These are phyloP conservation scores for Candida buenavistaensis DNA, from an alignment of 1,139 yeast genomes.

Conservation along the genomic window DNA sequence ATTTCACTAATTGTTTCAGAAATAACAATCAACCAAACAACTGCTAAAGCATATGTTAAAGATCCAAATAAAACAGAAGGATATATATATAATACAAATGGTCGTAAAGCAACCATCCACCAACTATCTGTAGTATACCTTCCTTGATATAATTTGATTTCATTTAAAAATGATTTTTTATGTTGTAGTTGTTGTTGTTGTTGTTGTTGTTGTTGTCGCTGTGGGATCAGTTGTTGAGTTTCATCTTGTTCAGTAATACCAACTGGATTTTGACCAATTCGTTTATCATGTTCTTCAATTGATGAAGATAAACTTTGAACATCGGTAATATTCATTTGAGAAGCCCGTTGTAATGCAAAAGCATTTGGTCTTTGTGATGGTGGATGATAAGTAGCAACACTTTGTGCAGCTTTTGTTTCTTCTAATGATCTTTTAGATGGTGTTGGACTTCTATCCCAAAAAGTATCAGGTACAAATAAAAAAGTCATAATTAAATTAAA, in stretches of 20 bases:
- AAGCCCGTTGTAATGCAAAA: conserved; percentile 26
- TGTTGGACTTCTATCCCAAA: conserved; percentile 59
- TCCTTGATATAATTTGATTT: conserved; percentile 38
- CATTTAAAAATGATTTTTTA: conserved; percentile 19
- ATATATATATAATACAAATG: conserved; percentile 51
- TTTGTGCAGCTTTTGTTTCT: conserved; percentile 52
- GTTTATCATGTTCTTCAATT: conserved; percentile 11
- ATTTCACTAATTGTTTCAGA: conserved; percentile 57
- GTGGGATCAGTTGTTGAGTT: too few species aligned
- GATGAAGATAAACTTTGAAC: conserved; percentile 23
- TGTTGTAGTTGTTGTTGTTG: conserved; percentile 5
- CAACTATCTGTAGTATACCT: conserved; percentile 50
- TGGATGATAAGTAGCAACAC: conserved; percentile 29
- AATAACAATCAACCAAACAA: conserved; percentile 63
- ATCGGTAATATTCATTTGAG: conserved; percentile 19
- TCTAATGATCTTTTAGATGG: conserved; percentile 48
- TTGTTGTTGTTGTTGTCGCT: conserved; percentile 2
- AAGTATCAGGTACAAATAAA: conserved; percentile 64
- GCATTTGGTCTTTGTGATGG: conserved; percentile 35
- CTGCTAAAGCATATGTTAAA: conserved; percentile 54
- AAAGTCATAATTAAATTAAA: conserved; percentile 44
- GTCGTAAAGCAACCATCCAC: conserved; percentile 61
- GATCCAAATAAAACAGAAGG: conserved; percentile 58
- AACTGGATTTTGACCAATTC: conserved; percentile 16
- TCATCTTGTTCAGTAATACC: conserved; percentile 18